phyloP scores from a whole-genome alignment of 75 land plant genomes.

The Sequoiadendron giganteum region DNA sequence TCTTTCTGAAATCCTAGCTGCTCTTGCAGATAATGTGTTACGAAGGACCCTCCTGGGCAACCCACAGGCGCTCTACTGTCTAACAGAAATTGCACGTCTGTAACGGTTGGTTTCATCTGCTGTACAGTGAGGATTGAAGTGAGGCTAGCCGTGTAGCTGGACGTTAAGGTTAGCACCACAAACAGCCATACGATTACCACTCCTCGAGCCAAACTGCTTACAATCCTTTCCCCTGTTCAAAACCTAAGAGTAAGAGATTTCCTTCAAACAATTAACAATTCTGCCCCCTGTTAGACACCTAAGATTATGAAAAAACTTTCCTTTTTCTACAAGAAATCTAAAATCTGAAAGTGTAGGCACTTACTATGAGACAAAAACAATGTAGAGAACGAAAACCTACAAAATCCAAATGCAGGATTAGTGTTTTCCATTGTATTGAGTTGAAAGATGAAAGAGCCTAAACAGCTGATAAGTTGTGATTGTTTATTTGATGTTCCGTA shows the following conservation, averaged over 20 bases:
- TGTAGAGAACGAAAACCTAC: slow-evolving; percentile 4
- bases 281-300: not conserved
- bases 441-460: too few species aligned
- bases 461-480: too few species aligned
- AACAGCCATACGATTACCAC: slow-evolving; percentile 35
- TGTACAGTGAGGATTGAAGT: slow-evolving; percentile 37
- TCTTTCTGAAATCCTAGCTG: slow-evolving; percentile 32
- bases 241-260: not conserved
- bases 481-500: too few species aligned
- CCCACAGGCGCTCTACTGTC: slow-evolving; percentile 26
- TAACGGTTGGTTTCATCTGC: slow-evolving; percentile 24
- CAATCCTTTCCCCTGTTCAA: slow-evolving; percentile 60
- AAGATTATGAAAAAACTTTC: not conserved
- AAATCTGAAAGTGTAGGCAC: not conserved
- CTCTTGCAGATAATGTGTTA: slow-evolving; percentile 27
- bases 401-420: not conserved
- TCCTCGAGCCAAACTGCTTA: slow-evolving; percentile 23
- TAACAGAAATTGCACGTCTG: slow-evolving; percentile 15
- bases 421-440: too few species aligned
- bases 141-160: slow-evolving; percentile 48
- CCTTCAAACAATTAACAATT: not conserved
- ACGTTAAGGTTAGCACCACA: slow-evolving; percentile 40
- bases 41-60: slow-evolving; percentile 36
- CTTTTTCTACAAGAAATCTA: not conserved
- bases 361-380: slow-evolving; percentile 34